These are phyloP conservation scores for Sugiyamaella grinbergsii DNA, from an alignment of 1,139 yeast genomes.

Conservation along the genomic window DNA sequence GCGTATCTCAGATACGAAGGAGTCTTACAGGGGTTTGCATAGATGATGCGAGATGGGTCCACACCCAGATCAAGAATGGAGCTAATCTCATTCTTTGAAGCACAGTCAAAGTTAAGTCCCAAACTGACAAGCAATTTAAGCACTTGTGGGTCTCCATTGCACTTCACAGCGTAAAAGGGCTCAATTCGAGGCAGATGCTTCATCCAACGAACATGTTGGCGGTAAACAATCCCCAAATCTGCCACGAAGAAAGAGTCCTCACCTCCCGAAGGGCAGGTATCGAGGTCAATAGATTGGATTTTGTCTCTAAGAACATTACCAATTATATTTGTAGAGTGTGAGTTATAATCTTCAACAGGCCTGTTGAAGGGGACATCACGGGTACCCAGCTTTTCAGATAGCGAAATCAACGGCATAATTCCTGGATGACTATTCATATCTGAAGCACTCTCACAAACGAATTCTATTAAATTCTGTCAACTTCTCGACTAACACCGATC, in stretches of 20 bases:
- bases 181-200: conserved; percentile 66
- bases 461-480: conserved; percentile 13
- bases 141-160: conserved; percentile 74
- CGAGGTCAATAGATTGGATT: conserved; percentile 52
- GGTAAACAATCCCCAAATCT: conserved; percentile 71
- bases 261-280: conserved; percentile 70
- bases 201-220: conserved; percentile 65
- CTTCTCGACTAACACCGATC: conserved; percentile 26
- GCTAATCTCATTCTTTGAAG: conserved; percentile 83
- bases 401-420: conserved; percentile 10
- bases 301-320: conserved; percentile 33
- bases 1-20: conserved; percentile 79
- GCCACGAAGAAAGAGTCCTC: conserved; percentile 90
- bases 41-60: conserved; percentile 67
- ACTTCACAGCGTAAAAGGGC: conserved; percentile 92
- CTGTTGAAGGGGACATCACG: neutral
- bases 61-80: conserved; percentile 64
- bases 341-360: conserved; percentile 6
- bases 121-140: conserved; percentile 57
- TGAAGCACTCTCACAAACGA: conserved; percentile 10
- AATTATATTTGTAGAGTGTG: conserved; percentile 31
- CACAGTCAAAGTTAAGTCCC: conserved; percentile 90
- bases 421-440: conserved; percentile 6
- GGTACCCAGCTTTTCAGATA: conserved; percentile 7
- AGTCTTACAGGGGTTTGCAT: conserved; percentile 94